Conservation (phyloP, 805 yeast species). For the Zygotorulaspora florentina region DNA sequence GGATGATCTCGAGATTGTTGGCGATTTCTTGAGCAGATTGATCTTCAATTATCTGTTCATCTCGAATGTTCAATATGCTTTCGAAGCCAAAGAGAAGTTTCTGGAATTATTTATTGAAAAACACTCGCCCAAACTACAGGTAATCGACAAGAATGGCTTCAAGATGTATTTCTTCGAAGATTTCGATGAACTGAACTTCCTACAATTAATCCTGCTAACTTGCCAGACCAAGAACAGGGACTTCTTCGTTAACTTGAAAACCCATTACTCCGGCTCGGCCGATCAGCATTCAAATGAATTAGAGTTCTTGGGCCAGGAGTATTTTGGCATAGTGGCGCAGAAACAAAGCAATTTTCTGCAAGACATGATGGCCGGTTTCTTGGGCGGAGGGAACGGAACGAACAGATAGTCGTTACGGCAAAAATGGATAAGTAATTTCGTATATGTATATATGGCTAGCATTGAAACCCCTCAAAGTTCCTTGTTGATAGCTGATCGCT, state of each 20-base stretch:
- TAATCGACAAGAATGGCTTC: conserved; percentile 33
- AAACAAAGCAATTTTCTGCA: conserved; percentile 56
- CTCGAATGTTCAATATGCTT: conserved; percentile 60
- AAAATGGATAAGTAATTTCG: background rate
- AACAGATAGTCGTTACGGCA: background rate
- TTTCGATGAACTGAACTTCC: conserved; percentile 54
- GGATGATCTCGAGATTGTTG: conserved; percentile 30
- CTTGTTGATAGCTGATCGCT: conserved; percentile 46
- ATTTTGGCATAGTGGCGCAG: conserved; percentile 54
- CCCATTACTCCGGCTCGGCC: conserved; percentile 42
- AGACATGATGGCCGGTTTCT: conserved; percentile 71
- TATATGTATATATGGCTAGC: background rate
- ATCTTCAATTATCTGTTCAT: conserved; percentile 71
- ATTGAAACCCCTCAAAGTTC: background rate
- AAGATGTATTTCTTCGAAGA: conserved; percentile 39
- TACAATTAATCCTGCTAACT: conserved; percentile 60
- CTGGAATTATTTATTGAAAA: conserved; percentile 32
- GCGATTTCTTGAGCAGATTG: conserved; percentile 47
- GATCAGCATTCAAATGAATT: conserved; percentile 39
- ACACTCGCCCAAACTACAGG: conserved; percentile 20
- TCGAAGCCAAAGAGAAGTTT: conserved; percentile 38
- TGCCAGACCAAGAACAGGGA: conserved; percentile 52
- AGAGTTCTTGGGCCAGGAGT: conserved; percentile 54
- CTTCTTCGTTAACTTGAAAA: conserved; percentile 50
- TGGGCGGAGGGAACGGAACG: conserved; percentile 38